Evolutionary conservation across 495 filamentous ascomycete genomes (phyloP), one percentile per base, ranked within the genome.

Genomic region (Neurospora hispaniola): DNA sequence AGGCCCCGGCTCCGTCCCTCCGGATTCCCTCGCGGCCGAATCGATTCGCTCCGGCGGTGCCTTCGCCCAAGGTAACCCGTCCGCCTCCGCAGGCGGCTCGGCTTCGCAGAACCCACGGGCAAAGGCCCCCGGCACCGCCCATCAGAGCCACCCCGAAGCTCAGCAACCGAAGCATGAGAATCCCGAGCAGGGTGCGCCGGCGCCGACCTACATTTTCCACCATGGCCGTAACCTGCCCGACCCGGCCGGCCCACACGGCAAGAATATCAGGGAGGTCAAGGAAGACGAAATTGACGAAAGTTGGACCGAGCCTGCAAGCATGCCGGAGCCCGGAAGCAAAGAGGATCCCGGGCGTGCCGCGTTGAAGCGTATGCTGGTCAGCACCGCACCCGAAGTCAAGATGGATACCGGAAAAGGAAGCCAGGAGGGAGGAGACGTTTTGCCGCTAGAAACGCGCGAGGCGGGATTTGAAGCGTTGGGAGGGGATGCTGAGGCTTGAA

Each of bases 1-100:
- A 70, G 76, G 74, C n/a, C 43, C 79, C 11, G 83, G 83, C 42
- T 3, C 71, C 5, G 78, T 84, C 18, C 40, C 74, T 11, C 2
- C 73, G 70, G 74, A 74, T 42, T 85, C 83, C 0, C 80, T 84
- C 12, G 83, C 83, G 12, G 79, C 83, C 62, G 80, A 84, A 40
- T 84, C 82, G 0, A 46, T 71, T 46, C 73, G 71, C 14, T 14
- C 66, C 6, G 74, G 75, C 71, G 77, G 76, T 71, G 77, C 40
- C 16, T 80, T 80, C 72, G 68, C 75, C 12, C 54, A 35, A 38
- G 46, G 70, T 18, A 81, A 81, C 71, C 71, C 44, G 12, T 72
- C 69, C 74, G 71, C 72, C 69, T 35, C 46, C 14, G 23, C 66
- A 8, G 59, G 78, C 69, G 75, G 46, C 70, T 68, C 41, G 11